A percentile compares a stretch with the other conserved stretches of the same genome.
Evolutionary conservation across 371 early-diverging fungal genomes (phyloP).

Genomic region (Mucor ambiguus): DNA sequence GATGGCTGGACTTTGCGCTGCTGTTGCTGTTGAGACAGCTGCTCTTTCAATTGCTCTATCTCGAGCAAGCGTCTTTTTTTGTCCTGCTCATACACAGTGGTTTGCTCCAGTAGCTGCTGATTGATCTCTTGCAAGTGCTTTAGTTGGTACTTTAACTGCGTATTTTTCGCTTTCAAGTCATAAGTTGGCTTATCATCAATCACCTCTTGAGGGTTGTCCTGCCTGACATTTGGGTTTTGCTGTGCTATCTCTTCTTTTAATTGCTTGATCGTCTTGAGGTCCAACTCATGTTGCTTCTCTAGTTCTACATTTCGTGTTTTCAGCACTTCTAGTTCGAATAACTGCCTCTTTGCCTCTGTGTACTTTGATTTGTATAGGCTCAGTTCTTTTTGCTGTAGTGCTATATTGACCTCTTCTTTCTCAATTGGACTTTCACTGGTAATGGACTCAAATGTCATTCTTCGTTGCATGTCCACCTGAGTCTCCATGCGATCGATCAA

Average conservation of each 20-base stretch:
- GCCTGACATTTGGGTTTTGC: neutral
- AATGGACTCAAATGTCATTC: slow-evolving; percentile 5
- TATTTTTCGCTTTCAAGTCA: slow-evolving; percentile 19
- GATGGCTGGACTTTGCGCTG: slow-evolving; percentile 2
- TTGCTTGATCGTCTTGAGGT: neutral
- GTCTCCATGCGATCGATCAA: slow-evolving; percentile 25
- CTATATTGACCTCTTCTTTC: neutral
- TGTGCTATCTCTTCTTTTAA: neutral
- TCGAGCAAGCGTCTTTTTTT: slow-evolving; percentile 10
- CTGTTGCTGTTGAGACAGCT: slow-evolving; percentile 1
- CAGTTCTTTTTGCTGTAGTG: slow-evolving; percentile 18
- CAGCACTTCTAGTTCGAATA: slow-evolving; percentile 30
- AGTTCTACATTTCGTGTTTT: slow-evolving; percentile 19
- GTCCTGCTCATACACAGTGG: slow-evolving; percentile 4
- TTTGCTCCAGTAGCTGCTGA: slow-evolving; percentile 13
- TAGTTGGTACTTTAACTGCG: slow-evolving; percentile 23
- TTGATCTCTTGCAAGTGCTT: slow-evolving; percentile 22
- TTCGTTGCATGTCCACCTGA: slow-evolving; percentile 11
- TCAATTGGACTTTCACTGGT: neutral
- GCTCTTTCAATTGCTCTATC: slow-evolving; percentile 6
- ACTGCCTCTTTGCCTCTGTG: slow-evolving; percentile 22
- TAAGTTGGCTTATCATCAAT: slow-evolving; percentile 5
- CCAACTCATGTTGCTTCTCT: slow-evolving; percentile 26
- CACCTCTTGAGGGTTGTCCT: neutral
- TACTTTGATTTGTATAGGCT: slow-evolving; percentile 12